phyloP scores from a whole-genome alignment of 2,329 filamentous ascomycete species.

The Magnaporthiopsis rhizophila region DNA sequence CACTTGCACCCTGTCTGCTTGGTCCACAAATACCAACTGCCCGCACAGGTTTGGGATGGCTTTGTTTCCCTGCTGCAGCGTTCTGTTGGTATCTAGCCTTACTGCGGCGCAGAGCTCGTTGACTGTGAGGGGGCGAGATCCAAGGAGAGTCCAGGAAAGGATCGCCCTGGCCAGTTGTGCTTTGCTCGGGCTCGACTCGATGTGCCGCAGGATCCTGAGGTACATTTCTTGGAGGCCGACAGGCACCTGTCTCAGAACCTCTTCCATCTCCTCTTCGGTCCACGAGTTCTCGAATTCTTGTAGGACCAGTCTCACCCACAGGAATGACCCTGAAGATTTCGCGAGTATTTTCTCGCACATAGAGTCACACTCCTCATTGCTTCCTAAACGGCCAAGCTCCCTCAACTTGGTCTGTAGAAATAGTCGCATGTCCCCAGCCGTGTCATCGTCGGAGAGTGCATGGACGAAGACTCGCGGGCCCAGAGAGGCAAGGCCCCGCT shows the following conservation, averaged over 20 bases:
- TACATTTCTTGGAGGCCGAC: constrained; percentile 19
- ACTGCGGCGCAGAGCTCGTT: constrained; percentile 18
- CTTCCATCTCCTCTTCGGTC: constrained; percentile 21
- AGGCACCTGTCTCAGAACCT: constrained; percentile 19
- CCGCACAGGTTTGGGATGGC: constrained; percentile 21
- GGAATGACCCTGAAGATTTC: constrained; percentile 22
- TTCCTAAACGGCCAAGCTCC: constrained; percentile 15
- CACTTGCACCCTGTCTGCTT: constrained; percentile 18
- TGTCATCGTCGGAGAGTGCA: constrained; percentile 15
- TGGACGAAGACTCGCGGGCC: constrained; percentile 9
- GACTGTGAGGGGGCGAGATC: constrained; percentile 17
- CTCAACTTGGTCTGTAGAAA: constrained; percentile 13
- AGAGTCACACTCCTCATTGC: constrained; percentile 9
- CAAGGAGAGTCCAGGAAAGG: constrained; percentile 17
- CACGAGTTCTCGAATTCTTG: constrained; percentile 21
- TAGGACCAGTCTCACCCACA: constrained; percentile 23
- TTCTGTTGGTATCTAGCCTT: constrained; percentile 18
- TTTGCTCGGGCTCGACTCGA: constrained; percentile 15
- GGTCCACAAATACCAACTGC: constrained; percentile 22
- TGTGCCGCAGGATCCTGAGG: constrained; percentile 16
- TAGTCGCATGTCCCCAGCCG: constrained; percentile 18
- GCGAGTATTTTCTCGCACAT: constrained; percentile 20
- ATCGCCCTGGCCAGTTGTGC: constrained; percentile 17
- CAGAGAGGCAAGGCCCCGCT: constrained; percentile 17
- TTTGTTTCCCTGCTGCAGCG: constrained; percentile 18